These are phyloP conservation scores for Vigna radiata DNA, from an alignment of 306 rosid species.

Conservation along the genomic window DNA sequence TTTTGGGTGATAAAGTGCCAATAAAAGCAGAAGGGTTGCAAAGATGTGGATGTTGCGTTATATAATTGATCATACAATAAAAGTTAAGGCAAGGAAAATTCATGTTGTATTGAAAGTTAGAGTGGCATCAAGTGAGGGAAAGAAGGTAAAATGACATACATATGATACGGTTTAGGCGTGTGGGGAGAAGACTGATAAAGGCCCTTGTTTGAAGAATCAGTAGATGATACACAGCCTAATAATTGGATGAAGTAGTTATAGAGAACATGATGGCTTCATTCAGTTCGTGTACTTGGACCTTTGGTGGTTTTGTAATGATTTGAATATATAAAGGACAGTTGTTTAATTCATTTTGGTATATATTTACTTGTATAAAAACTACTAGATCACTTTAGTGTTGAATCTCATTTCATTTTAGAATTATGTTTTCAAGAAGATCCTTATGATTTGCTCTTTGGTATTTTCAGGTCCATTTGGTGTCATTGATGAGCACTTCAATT, in stretches of 20 bases:
- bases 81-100: background rate
- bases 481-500: constrained; percentile 83
- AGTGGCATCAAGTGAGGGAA: background rate
- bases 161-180: background rate
- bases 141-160: background rate
- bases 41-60: too few relatives aligned
- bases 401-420: constrained; percentile 21
- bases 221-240: background rate
- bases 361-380: constrained; percentile 10
- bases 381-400: background rate
- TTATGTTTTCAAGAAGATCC: constrained; percentile 18
- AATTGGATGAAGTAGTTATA: background rate
- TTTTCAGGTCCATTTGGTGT: constrained; percentile 85
- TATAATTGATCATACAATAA: background rate
- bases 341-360: constrained; percentile 7
- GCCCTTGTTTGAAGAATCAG: background rate
- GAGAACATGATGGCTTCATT: background rate
- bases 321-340: constrained; percentile 14
- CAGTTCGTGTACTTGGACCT: background rate
- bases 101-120: background rate
- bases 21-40: too few relatives aligned
- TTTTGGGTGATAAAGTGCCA: too few relatives aligned
- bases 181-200: background rate
- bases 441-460: constrained; percentile 37
- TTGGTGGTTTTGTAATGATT: background rate